These are phyloP conservation scores for sunflower (Helianthus annuus) DNA, from an alignment of 129 eudicot species.

Conservation along the genomic window HanXRQr2.0-SUNRISE NC_035449.2:38974117-38974616, in stretches of 20 bases:
- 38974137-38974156: neutral
- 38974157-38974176: neutral
- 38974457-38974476: conserved; percentile 26
- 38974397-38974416: conserved; percentile 49
- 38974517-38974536: conserved; percentile 1
- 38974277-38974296: conserved; percentile 20
- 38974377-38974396: conserved; percentile 35
- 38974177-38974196: neutral
- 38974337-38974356: conserved; percentile 36
- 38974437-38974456: conserved; percentile 53
- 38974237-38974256: neutral
- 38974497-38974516: conserved; percentile 26
- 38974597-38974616: too few relatives aligned
- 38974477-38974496: conserved; percentile 35
- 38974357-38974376: conserved; percentile 33
- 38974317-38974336: conserved; percentile 34
- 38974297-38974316: conserved; percentile 14
- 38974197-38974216: neutral
- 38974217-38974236: neutral
- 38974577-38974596: too few relatives aligned
- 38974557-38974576: too few relatives aligned
- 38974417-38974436: conserved; percentile 55
- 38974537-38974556: neutral
- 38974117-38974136: neutral
- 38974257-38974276: conserved; percentile 10